These are phyloP conservation scores for Ceratocystis diversiconidia DNA, from an alignment of 2,329 filamentous ascomycete genomes.

Conservation along the genomic window DNA sequence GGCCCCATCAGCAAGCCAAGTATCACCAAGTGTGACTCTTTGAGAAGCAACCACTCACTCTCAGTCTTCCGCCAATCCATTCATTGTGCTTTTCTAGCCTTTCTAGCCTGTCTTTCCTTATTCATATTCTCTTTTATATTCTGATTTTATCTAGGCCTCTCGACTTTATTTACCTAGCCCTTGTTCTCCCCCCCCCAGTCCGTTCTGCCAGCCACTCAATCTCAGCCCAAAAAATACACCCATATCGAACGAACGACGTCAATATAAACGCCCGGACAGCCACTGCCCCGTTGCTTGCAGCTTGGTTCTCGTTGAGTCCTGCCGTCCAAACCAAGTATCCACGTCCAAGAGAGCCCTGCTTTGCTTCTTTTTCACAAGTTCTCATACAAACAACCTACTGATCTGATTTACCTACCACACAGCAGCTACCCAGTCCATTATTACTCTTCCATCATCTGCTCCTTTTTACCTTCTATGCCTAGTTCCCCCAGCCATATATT, in stretches of 20 bases:
- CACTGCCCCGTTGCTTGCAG: not conserved
- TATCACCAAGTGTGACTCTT: not conserved
- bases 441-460: not conserved
- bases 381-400: not conserved
- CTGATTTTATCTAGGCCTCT: not conserved
- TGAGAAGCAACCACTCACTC: not conserved
- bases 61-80: too few relatives aligned
- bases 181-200: not conserved
- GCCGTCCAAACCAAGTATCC: not conserved
- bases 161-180: not conserved
- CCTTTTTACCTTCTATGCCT: not conserved
- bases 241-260: not conserved
- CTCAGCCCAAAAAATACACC: not conserved
- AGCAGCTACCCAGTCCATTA: too few relatives aligned
- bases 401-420: too few relatives aligned
- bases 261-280: not conserved
- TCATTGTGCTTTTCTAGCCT: not conserved
- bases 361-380: not conserved
- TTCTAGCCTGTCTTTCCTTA: not conserved
- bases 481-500: not conserved
- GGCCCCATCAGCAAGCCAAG: not conserved
- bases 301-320: not conserved
- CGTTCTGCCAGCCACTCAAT: constrained; percentile 1
- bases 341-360: not conserved
- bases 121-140: constrained; percentile 1